phyloP scores from a whole-genome alignment of 768 basidiomycete species.

The Trametes gibbosa region DNA sequence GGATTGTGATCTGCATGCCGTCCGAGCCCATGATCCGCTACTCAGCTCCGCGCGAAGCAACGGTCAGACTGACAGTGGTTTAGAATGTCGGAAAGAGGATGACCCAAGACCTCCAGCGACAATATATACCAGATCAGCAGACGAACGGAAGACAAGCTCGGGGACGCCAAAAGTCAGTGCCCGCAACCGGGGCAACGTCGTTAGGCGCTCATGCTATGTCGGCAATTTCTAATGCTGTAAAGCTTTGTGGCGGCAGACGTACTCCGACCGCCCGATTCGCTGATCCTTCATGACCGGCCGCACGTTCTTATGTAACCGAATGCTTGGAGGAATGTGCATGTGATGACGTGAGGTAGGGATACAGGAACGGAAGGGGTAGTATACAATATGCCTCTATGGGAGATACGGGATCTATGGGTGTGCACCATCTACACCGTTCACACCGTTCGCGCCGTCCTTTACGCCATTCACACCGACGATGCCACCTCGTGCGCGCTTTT shows the following conservation, averaged over 20 bases:
- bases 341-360: neutral
- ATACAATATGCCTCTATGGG: neutral
- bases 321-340: neutral
- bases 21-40: constrained; percentile 31
- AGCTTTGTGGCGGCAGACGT: neutral
- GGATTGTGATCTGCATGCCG: constrained; percentile 46
- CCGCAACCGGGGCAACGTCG: neutral
- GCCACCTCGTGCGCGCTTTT: constrained; percentile 30
- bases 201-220: neutral
- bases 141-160: neutral
- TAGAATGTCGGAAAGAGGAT: neutral
- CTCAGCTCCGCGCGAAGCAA: neutral
- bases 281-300: neutral
- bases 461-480: constrained; percentile 13
- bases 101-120: neutral
- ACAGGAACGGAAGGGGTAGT: neutral
- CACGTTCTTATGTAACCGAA: neutral
- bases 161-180: neutral
- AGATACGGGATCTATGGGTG: neutral
- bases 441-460: neutral
- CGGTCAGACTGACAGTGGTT: neutral
- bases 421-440: too few relatives aligned
- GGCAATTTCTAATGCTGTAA: neutral
- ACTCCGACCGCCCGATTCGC: neutral
- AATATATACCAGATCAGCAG: constrained; percentile 6